These are phyloP conservation scores for Melanogaster broomeanus DNA, from an alignment of 768 basidiomycete genomes.

Conservation along the genomic window DNA sequence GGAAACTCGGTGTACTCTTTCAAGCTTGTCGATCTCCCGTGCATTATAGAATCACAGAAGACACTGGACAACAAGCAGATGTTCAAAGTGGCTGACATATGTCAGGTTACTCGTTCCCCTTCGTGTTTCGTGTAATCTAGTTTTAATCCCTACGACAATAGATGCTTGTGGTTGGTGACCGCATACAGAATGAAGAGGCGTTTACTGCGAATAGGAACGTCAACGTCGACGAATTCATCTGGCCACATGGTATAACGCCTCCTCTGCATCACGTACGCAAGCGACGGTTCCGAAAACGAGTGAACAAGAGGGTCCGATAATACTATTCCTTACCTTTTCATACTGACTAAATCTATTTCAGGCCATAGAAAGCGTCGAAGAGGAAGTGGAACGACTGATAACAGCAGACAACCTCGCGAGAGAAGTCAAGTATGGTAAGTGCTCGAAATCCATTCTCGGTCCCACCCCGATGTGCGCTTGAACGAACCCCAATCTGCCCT, in stretches of 20 bases:
- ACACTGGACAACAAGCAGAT: slow-evolving; percentile 94
- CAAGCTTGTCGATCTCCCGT: slow-evolving; percentile 95
- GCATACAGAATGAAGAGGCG: slow-evolving; percentile 69
- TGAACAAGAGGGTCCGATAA: slow-evolving; percentile 69
- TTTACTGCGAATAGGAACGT: slow-evolving; percentile 64
- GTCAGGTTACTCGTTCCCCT: slow-evolving; percentile 61
- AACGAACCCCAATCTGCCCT: not conserved
- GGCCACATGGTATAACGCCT: slow-evolving; percentile 95
- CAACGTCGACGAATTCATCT: slow-evolving; percentile 94
- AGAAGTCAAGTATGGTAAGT: slow-evolving; percentile 75
- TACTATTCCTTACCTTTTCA: not conserved
- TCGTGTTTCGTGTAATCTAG: slow-evolving; percentile 12
- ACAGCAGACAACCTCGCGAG: slow-evolving; percentile 76
- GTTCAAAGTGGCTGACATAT: slow-evolving; percentile 99
- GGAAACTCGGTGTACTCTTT: slow-evolving; percentile 80
- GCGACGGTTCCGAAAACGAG: slow-evolving; percentile 87
- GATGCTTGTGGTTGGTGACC: slow-evolving; percentile 92
- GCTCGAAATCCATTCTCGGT: not conserved
- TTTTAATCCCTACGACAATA: slow-evolving; percentile 30
- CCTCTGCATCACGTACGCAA: slow-evolving; percentile 90
- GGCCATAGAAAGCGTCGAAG: slow-evolving; percentile 94
- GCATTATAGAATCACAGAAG: slow-evolving; percentile 93
- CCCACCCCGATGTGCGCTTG: not conserved
- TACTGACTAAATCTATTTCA: slow-evolving; percentile 29
- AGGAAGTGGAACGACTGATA: slow-evolving; percentile 86